Percentiles rank a stretch among this genome's conserved stretches.
Conservation (phyloP, 1,284 basidiomycete species). For the Rhodofomes roseus region DNA sequence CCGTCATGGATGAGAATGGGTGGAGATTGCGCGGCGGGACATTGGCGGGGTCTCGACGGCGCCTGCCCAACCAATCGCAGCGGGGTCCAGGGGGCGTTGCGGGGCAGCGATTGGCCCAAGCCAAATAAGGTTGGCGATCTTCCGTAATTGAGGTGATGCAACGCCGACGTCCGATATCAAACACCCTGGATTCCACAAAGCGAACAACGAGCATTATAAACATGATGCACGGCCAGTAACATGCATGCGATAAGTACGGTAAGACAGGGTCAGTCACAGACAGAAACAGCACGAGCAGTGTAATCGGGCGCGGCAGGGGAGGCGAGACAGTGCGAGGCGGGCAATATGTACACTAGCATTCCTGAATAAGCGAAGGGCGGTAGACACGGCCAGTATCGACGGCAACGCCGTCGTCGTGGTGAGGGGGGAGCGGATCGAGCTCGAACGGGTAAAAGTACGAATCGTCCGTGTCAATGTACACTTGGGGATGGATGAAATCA, state of each 20-base stretch:
- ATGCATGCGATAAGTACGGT: slow-evolving; percentile 17
- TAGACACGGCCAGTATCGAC: slow-evolving; percentile 41
- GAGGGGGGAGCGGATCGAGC: slow-evolving; percentile 65
- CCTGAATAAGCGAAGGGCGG: slow-evolving; percentile 43
- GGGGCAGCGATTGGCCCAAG: background rate
- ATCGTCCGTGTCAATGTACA: slow-evolving; percentile 58
- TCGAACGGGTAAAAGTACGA: slow-evolving; percentile 60
- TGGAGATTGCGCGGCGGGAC: background rate
- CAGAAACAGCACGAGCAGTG: slow-evolving; percentile 12
- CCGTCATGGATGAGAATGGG: background rate
- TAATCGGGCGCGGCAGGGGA: slow-evolving; percentile 17
- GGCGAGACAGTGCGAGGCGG: slow-evolving; percentile 15
- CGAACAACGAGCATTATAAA: slow-evolving; percentile 13
- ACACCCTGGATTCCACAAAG: slow-evolving; percentile 18
- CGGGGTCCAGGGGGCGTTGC: background rate
- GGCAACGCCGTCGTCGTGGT: slow-evolving; percentile 35
- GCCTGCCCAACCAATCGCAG: background rate
- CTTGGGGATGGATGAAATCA: slow-evolving; percentile 36
- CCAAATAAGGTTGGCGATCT: background rate
- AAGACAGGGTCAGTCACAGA: slow-evolving; percentile 11
- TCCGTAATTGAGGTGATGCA: background rate
- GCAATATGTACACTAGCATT: slow-evolving; percentile 45
- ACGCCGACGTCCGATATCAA: slow-evolving; percentile 13
- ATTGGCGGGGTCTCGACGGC: background rate
- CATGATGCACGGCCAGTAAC: slow-evolving; percentile 14